phyloP scores from a whole-genome alignment of 208 protist genomes.

The Leishmania tropica region DNA sequence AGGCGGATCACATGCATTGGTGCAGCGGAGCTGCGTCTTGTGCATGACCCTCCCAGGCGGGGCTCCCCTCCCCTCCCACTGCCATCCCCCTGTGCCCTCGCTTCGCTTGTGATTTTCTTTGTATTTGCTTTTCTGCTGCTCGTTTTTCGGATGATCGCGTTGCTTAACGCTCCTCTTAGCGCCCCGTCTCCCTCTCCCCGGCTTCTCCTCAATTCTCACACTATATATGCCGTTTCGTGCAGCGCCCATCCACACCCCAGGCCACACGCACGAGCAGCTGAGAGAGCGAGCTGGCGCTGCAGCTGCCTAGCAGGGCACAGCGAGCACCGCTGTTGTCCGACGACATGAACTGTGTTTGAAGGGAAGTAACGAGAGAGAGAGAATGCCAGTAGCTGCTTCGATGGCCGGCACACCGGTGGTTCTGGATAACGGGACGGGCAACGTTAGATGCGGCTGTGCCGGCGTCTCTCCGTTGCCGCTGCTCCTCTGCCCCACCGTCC shows the following conservation, averaged over 20 bases:
- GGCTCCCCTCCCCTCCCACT: not conserved
- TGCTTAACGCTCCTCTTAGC: not conserved
- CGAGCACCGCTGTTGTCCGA: not conserved
- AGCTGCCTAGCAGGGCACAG: not conserved
- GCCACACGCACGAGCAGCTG: not conserved
- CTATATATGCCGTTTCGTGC: not conserved
- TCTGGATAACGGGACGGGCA: conserved; percentile 80
- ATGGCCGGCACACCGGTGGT: conserved; percentile 42
- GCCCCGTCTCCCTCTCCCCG: not conserved
- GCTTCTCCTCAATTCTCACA: not conserved
- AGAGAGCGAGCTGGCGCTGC: not conserved
- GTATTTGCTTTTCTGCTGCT: not conserved
- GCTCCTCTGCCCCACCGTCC: conserved; percentile 96
- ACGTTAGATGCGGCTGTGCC: conserved; percentile 98
- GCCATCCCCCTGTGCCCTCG: not conserved
- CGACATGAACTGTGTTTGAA: not conserved
- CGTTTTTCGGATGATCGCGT: not conserved
- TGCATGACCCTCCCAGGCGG: no score
- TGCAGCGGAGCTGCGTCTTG: no score
- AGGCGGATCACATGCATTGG: not conserved
- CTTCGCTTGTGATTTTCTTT: not conserved
- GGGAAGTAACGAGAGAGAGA: not conserved
- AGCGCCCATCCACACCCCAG: not conserved
- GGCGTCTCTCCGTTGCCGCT: conserved; percentile 95
- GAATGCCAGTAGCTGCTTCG: not conserved